phyloP scores from a whole-genome alignment of 2,329 filamentous ascomycete species.

The Penicillium sp. region DNA sequence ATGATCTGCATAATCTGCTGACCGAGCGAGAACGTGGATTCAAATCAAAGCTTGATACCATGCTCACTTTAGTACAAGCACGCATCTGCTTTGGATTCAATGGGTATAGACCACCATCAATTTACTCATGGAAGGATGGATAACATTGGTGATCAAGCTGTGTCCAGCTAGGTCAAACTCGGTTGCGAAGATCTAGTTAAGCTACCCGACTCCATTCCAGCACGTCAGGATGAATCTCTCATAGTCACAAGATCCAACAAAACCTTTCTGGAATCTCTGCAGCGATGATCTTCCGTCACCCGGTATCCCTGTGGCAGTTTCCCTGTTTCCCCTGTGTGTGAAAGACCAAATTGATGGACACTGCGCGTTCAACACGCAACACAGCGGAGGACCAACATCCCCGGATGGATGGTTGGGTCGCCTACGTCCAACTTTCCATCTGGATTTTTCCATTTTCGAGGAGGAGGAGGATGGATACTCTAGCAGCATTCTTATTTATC shows the following conservation, averaged over 20 bases:
- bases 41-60: not conserved
- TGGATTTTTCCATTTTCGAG: not conserved
- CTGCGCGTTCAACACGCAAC: conserved; percentile 29
- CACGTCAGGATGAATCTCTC: not conserved
- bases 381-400: conserved; percentile 9
- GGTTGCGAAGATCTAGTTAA: not conserved
- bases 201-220: not conserved
- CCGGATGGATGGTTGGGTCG: not conserved
- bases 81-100: not conserved
- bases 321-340: not conserved
- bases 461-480: conserved; percentile 1
- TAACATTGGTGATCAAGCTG: conserved; percentile 1
- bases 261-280: not conserved
- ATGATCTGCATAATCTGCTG: not conserved
- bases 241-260: not conserved
- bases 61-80: not conserved
- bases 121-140: not conserved
- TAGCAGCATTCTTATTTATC: not conserved
- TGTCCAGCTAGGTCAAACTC: not conserved
- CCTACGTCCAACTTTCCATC: conserved; percentile 2
- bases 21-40: not conserved
- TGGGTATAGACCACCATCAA: not conserved
- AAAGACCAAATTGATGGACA: not conserved
- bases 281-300: not conserved
- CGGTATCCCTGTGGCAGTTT: conserved; percentile 10